phyloP scores from a whole-genome alignment of 441 rosid species.

The Gossypium schwendimanii region DNA sequence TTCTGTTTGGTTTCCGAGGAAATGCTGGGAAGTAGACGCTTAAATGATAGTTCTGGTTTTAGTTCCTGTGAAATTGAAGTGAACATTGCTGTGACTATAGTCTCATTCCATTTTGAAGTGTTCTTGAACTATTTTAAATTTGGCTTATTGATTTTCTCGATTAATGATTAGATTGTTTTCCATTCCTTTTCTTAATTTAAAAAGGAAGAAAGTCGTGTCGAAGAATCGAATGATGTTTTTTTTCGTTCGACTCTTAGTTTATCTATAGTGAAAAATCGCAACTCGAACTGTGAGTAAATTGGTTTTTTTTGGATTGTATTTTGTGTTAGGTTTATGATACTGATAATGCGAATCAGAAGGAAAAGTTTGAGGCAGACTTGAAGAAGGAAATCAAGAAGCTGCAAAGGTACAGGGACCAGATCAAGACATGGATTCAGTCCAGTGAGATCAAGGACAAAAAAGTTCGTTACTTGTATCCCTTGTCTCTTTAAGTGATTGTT shows the following conservation, averaged over 20 bases:
- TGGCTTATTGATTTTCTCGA: background rate
- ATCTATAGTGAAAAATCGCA: background rate
- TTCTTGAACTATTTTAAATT: background rate
- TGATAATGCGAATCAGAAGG: slow-evolving; percentile 94
- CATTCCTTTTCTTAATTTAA: background rate
- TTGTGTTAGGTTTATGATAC: slow-evolving; percentile 83
- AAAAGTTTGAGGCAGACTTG: slow-evolving; percentile 98
- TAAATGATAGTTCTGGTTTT: background rate
- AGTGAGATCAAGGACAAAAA: slow-evolving; percentile 99
- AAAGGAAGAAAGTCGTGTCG: background rate
- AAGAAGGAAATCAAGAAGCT: slow-evolving; percentile 99
- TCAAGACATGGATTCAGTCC: slow-evolving; percentile 99
- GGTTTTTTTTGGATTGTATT: slow-evolving; percentile 11
- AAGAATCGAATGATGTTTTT: background rate
- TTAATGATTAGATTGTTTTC: background rate
- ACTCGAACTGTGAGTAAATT: background rate
- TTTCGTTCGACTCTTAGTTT: slow-evolving; percentile 6
- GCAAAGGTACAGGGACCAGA: slow-evolving; percentile 98
- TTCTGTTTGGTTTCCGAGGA: slow-evolving; percentile 6
- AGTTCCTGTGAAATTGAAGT: background rate
- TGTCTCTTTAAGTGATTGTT: slow-evolving; percentile 6
- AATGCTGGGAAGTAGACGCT: background rate
- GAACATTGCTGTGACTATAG: background rate
- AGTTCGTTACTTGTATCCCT: slow-evolving; percentile 32
- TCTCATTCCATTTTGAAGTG: background rate